Evolutionary conservation across 208 protist genomes (phyloP).

Genomic region (Willaertia magna): DNA sequence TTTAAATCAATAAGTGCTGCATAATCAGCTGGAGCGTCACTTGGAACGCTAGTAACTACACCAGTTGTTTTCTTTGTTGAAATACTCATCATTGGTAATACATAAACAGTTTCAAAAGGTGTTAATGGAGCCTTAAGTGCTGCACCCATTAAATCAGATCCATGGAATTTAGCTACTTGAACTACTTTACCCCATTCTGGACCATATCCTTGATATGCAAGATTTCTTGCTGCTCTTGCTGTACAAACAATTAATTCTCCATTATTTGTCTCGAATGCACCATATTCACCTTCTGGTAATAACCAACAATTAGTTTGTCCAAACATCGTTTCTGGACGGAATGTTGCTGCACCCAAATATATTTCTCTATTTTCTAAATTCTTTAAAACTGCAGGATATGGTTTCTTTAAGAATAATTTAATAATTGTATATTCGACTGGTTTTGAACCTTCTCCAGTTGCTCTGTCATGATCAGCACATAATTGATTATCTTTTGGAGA

Average conservation of each 20-base stretch:
- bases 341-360: slow-evolving; percentile 93
- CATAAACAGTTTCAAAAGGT: slow-evolving; percentile 63
- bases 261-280: slow-evolving; percentile 71
- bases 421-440: slow-evolving; percentile 95
- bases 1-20: slow-evolving; percentile 86
- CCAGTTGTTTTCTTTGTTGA: slow-evolving; percentile 90
- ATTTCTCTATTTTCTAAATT: slow-evolving; percentile 44
- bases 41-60: slow-evolving; percentile 93
- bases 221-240: slow-evolving; percentile 77
- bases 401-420: slow-evolving; percentile 79
- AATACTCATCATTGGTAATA: slow-evolving; percentile 95
- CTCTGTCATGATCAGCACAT: slow-evolving; percentile 98
- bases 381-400: slow-evolving; percentile 41
- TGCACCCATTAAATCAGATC: slow-evolving; percentile 77
- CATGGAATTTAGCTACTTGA: slow-evolving; percentile 69
- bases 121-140: slow-evolving; percentile 74
- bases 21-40: slow-evolving; percentile 98
- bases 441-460: slow-evolving; percentile 85
- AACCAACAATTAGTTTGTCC: slow-evolving; percentile 99
- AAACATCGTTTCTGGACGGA: slow-evolving; percentile 98
- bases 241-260: slow-evolving; percentile 86
- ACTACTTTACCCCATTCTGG: slow-evolving; percentile 58
- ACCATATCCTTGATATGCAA: slow-evolving; percentile 84
- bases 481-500: slow-evolving; percentile 95
- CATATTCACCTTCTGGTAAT: slow-evolving; percentile 84